Conservation (phyloP, 2,329 filamentous ascomycete genomes). For the Escovopsis sp. region DNA sequence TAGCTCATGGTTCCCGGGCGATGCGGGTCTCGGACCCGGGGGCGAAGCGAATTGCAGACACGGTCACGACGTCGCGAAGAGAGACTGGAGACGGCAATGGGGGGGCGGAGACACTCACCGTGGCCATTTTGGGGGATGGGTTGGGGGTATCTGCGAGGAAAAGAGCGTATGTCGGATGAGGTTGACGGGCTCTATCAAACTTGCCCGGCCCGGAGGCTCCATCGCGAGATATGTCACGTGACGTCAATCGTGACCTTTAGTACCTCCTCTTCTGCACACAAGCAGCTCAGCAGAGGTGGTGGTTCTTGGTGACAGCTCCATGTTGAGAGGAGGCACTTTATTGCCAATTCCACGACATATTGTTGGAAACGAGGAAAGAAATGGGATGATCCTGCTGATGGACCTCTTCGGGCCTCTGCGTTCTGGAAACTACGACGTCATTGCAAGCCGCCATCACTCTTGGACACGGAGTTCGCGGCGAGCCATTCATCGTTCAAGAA, state of each 20-base stretch:
- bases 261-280: no score
- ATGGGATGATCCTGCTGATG: no score
- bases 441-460: no score
- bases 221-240: constrained; percentile 19
- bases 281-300: no score
- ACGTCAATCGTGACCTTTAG: neutral
- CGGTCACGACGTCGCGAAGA: no score
- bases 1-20: constrained; percentile 31
- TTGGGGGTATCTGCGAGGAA: constrained; percentile 30
- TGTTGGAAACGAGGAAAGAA: no score
- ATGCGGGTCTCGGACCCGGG: constrained; percentile 3
- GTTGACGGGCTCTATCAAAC: constrained; percentile 33
- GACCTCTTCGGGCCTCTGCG: no score
- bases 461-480: constrained; percentile 6
- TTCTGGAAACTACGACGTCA: no score
- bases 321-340: no score
- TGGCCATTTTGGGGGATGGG: constrained; percentile 47
- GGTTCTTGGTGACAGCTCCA: no score
- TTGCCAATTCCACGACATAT: no score
- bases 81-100: constrained; percentile 12
- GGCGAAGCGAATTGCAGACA: neutral
- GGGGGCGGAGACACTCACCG: constrained; percentile 38
- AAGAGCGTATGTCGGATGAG: constrained; percentile 33
- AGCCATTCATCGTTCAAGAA: no score
- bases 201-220: constrained; percentile 15